Conservation (phyloP, 2,329 filamentous ascomycete species). For the Trichoderma sp. region DNA sequence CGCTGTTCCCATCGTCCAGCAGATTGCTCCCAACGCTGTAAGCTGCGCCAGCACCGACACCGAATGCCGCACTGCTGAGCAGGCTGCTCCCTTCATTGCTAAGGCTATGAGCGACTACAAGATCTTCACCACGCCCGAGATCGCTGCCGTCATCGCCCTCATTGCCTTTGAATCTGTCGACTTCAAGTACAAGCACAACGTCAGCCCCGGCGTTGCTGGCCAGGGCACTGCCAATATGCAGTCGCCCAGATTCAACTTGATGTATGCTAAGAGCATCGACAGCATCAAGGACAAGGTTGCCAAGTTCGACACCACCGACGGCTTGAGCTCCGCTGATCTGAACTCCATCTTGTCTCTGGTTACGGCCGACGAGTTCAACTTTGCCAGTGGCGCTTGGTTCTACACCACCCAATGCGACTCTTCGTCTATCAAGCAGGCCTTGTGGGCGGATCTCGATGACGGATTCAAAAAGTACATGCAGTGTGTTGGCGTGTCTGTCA, state of each 20-base stretch:
- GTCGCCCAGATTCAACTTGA: conserved; percentile 41
- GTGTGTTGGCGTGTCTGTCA: conserved; percentile 42
- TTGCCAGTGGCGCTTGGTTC: conserved; percentile 53
- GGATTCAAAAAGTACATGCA: conserved; percentile 47
- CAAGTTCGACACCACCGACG: conserved; percentile 28
- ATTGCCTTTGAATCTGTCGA: conserved; percentile 68
- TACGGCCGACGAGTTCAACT: conserved; percentile 49
- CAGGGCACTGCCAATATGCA: conserved; percentile 67
- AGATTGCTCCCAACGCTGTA: conserved; percentile 56
- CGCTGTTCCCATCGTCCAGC: conserved; percentile 41
- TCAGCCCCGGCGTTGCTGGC: conserved; percentile 53
- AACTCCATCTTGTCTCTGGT: conserved; percentile 45
- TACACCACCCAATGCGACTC: conserved; percentile 42
- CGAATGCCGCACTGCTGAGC: conserved; percentile 64
- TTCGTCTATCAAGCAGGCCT: conserved; percentile 30
- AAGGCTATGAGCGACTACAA: conserved; percentile 55
- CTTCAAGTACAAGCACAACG: conserved; percentile 70
- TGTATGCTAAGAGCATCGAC: conserved; percentile 46
- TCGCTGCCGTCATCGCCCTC: conserved; percentile 67
- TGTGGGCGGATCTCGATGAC: conserved; percentile 38
- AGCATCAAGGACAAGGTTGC: conserved; percentile 36
- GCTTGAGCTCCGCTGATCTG: conserved; percentile 32
- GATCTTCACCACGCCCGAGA: conserved; percentile 53
- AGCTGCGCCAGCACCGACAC: conserved; percentile 50
- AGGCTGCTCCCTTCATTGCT: conserved; percentile 57